Percentiles rank a stretch among this genome's conserved stretches.
These are phyloP conservation scores for Fusarium sambucinum DNA, from an alignment of 2,329 filamentous ascomycete genomes.

Conservation along the genomic window DNA sequence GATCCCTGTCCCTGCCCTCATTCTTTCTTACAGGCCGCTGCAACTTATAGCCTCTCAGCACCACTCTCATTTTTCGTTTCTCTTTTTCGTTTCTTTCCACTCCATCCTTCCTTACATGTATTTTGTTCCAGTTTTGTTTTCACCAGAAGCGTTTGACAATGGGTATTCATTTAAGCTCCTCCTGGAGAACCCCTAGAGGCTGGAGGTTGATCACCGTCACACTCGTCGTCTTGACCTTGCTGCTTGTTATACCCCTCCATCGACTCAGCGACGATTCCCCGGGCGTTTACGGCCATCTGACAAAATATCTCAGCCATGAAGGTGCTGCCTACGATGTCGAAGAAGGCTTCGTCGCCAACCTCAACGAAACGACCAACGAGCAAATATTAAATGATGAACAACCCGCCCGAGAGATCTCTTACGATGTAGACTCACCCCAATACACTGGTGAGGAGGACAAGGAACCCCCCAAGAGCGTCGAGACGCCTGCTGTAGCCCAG, in stretches of 20 bases:
- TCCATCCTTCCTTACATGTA: constrained; percentile 9
- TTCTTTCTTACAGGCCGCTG: constrained; percentile 7
- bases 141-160: constrained; percentile 28
- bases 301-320: constrained; percentile 49
- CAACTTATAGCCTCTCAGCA: constrained; percentile 12
- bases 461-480: constrained; percentile 1
- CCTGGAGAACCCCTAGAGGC: constrained; percentile 47
- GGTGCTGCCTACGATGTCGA: constrained; percentile 54
- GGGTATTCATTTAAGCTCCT: constrained; percentile 44
- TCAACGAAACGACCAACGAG: constrained; percentile 50
- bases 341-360: constrained; percentile 44
- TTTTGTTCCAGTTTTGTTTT: constrained; percentile 12
- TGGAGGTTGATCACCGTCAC: constrained; percentile 48
- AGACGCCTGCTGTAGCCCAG: constrained; percentile 6
- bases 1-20: constrained; percentile 17
- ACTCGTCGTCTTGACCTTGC: constrained; percentile 45
- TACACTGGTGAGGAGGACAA: constrained; percentile 27
- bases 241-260: constrained; percentile 51
- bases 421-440: constrained; percentile 18
- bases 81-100: neutral
- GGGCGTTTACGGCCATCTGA: constrained; percentile 50
- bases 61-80: constrained; percentile 18
- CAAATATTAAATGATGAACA: constrained; percentile 26
- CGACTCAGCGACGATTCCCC: constrained; percentile 48
- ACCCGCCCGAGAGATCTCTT: constrained; percentile 17